A percentile compares a stretch with the other conserved stretches of the same genome.
Evolutionary conservation across 2,329 filamentous ascomycete species (phyloP).

Genomic region (Atkinsonella hypoxylon): DNA sequence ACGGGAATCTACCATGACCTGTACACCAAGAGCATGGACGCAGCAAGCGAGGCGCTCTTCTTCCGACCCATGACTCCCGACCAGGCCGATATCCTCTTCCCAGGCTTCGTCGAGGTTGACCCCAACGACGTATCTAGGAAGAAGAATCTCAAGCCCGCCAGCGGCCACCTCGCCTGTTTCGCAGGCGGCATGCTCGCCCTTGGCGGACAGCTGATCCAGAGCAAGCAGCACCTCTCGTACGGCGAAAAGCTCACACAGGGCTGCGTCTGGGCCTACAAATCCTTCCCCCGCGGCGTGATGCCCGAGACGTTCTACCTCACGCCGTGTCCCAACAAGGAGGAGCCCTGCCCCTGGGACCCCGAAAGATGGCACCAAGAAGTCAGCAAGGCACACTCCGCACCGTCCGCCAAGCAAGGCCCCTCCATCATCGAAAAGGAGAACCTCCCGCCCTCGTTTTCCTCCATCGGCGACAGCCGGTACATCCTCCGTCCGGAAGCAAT

Average conservation of each 20-base stretch:
- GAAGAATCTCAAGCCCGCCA: neutral
- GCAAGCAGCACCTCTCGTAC: conserved; percentile 48
- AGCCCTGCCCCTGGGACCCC: conserved; percentile 23
- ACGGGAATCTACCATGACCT: conserved; percentile 48
- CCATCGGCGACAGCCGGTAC: conserved; percentile 37
- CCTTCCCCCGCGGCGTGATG: conserved; percentile 46
- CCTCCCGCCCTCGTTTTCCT: conserved; percentile 49
- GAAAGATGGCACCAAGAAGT: conserved; percentile 23
- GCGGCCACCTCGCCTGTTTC: conserved; percentile 31
- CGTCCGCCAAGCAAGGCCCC: conserved; percentile 12
- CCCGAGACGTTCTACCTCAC: conserved; percentile 36
- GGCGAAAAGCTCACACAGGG: conserved; percentile 53
- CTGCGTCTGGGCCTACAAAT: conserved; percentile 58
- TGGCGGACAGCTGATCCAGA: conserved; percentile 49
- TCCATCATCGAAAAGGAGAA: conserved; percentile 16
- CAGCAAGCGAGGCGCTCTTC: conserved; percentile 49
- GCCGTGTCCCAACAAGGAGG: conserved; percentile 20
- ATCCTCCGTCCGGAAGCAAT: conserved; percentile 41
- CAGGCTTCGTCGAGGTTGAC: conserved; percentile 31
- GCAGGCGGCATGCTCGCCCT: conserved; percentile 59
- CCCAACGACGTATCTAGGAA: conserved; percentile 26
- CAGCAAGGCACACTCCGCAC: conserved; percentile 12
- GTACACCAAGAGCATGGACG: conserved; percentile 49
- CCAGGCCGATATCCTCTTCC: conserved; percentile 51
- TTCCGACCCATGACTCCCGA: conserved; percentile 56